A percentile compares a stretch with the other conserved stretches of the same genome.
Evolutionary conservation across 257 asterid species (phyloP).

Genomic region (Apocynum venetum): DNA sequence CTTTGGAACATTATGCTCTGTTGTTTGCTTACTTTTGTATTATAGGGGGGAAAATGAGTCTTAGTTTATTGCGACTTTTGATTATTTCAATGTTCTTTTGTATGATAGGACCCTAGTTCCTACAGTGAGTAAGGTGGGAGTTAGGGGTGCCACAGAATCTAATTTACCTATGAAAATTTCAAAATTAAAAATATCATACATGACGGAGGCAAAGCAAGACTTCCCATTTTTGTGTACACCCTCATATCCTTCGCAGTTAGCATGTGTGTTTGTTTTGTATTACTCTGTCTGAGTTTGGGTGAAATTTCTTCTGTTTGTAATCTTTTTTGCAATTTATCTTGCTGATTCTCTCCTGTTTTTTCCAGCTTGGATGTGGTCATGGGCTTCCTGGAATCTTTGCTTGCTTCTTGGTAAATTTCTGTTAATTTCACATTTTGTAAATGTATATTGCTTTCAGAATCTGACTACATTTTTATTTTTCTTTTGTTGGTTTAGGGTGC

Average conservation of each 20-base stretch:
- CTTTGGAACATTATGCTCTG: too few relatives aligned
- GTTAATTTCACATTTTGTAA: background rate
- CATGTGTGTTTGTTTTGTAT: background rate
- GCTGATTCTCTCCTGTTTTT: conserved; percentile 18
- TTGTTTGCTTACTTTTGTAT: too few relatives aligned
- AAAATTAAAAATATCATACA: background rate
- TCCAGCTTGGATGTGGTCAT: conserved; percentile 99
- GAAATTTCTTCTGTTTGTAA: background rate
- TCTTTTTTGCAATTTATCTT: background rate
- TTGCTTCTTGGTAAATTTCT: conserved; percentile 56
- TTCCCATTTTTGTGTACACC: background rate
- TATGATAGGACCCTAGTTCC: background rate
- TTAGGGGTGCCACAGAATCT: background rate
- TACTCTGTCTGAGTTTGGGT: background rate
- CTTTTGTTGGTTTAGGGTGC: conserved; percentile 53
- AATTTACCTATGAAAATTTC: background rate
- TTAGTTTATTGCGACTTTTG: background rate
- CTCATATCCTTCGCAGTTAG: too few relatives aligned
- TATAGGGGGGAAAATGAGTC: background rate
- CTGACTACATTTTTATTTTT: background rate
- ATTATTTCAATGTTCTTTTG: background rate
- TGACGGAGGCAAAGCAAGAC: background rate
- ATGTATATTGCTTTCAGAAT: background rate
- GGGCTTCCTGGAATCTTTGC: conserved; percentile 95
- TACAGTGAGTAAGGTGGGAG: background rate